A percentile compares a stretch with the other conserved stretches of the same genome.
These are phyloP conservation scores for Aureobasidium sp. DNA, from an alignment of 2,329 filamentous ascomycete species.

Conservation along the genomic window DNA sequence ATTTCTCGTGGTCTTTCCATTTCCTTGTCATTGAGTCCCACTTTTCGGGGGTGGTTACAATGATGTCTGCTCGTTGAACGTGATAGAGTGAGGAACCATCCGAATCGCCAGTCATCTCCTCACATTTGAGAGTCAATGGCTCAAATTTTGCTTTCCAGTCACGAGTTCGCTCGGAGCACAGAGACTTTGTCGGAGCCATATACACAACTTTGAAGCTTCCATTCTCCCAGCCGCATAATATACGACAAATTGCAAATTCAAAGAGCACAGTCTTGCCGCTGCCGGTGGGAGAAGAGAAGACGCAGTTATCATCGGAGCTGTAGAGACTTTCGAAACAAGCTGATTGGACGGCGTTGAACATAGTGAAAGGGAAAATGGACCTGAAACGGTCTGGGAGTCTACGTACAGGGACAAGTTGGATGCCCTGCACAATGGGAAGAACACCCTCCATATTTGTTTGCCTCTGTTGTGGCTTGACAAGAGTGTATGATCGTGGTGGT, in stretches of 20 bases:
- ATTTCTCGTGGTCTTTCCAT: slow-evolving; percentile 71
- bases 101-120: slow-evolving; percentile 77
- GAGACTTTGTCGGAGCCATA: slow-evolving; percentile 74
- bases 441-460: not conserved
- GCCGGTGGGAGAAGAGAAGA: slow-evolving; percentile 74
- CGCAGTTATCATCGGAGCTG: slow-evolving; percentile 64
- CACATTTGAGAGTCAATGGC: slow-evolving; percentile 59
- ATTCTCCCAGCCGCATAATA: slow-evolving; percentile 50
- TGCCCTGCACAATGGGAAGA: slow-evolving; percentile 48
- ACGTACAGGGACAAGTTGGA: slow-evolving; percentile 52
- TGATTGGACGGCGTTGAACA: slow-evolving; percentile 79
- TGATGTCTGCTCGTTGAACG: slow-evolving; percentile 70
- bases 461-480: not conserved
- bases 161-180: slow-evolving; percentile 67
- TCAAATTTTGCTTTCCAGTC: slow-evolving; percentile 75
- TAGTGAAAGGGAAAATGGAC: slow-evolving; percentile 61
- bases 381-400: slow-evolving; percentile 63
- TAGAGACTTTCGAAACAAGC: slow-evolving; percentile 66
- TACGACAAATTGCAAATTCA: slow-evolving; percentile 72
- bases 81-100: slow-evolving; percentile 57
- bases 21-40: slow-evolving; percentile 86
- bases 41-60: slow-evolving; percentile 83
- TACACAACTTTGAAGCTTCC: slow-evolving; percentile 75
- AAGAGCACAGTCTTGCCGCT: slow-evolving; percentile 79
- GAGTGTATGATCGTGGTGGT: not conserved